Percentiles rank a stretch among this genome's conserved stretches.
Evolutionary conservation across 331 rosid species (phyloP).

Genomic region (Dryas integrifolia): DNA sequence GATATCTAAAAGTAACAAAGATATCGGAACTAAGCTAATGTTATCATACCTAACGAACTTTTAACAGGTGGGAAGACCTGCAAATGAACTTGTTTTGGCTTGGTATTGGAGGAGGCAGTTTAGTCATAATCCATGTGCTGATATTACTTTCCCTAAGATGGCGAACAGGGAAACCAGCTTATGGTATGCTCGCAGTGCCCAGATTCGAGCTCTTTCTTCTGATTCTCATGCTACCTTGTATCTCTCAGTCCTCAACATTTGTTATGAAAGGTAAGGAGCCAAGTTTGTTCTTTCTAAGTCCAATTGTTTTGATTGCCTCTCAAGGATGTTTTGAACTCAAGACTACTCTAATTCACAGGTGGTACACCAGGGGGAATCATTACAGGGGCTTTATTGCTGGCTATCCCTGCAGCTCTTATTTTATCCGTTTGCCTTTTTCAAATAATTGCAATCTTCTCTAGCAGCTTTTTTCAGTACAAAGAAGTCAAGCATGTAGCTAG

Average conservation of each 20-base stretch:
- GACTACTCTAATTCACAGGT: constrained; percentile 42
- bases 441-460: constrained; percentile 43
- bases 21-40: constrained; percentile 13
- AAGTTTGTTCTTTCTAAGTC: background rate
- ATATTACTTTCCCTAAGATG: constrained; percentile 42
- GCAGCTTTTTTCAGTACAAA: constrained; percentile 43
- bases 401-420: constrained; percentile 56
- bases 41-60: background rate
- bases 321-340: constrained; percentile 13
- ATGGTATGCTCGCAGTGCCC: constrained; percentile 52
- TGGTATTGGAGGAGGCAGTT: constrained; percentile 52
- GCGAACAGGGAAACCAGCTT: constrained; percentile 50
- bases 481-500: constrained; percentile 38
- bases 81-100: constrained; percentile 74
- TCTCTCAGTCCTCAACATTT: constrained; percentile 63
- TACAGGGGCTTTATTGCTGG: constrained; percentile 50
- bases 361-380: constrained; percentile 58
- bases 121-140: constrained; percentile 41
- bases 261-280: constrained; percentile 41
- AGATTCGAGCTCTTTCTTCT: constrained; percentile 61
- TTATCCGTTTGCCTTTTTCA: constrained; percentile 51
- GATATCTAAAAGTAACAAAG: background rate
- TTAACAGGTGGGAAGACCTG: constrained; percentile 61
- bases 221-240: constrained; percentile 62
- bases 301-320: constrained; percentile 3